These are phyloP conservation scores for Rubroshorea leprosula DNA, from an alignment of 345 rosid species.

Conservation along the genomic window DNA sequence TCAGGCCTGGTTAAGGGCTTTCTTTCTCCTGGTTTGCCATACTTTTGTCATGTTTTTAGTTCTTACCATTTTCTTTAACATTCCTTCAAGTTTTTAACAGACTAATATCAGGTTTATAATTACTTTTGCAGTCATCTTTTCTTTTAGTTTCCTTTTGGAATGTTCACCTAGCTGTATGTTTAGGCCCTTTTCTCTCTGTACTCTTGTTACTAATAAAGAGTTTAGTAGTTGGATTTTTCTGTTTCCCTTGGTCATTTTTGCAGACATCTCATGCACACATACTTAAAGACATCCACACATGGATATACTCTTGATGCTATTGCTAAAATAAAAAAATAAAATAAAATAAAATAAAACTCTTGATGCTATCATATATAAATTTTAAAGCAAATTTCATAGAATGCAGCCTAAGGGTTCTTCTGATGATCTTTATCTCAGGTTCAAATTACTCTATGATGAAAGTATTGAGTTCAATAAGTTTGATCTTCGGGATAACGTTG, in stretches of 20 bases:
- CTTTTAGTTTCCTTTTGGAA: not conserved
- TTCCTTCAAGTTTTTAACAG: no score
- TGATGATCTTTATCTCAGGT: conserved; percentile 38
- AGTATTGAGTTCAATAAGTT: conserved; percentile 68
- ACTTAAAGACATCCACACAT: no score
- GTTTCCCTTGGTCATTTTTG: no score
- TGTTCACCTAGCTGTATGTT: not conserved
- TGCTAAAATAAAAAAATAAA: no score
- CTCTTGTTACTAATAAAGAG: not conserved
- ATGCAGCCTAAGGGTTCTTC: conserved; percentile 18
- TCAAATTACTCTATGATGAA: conserved; percentile 86
- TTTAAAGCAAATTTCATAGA: conserved; percentile 8
- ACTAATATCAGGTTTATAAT: not conserved
- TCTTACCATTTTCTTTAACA: no score
- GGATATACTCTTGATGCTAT: no score
- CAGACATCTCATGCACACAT: no score
- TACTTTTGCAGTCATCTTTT: not conserved
- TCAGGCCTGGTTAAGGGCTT: no score
- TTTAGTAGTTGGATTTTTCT: not conserved
- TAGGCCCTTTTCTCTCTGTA: not conserved
- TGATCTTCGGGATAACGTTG: conserved; percentile 95
- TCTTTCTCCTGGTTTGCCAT: no score
- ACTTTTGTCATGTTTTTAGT: no score
- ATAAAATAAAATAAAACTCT: no score
- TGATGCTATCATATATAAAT: conserved; percentile 7